These are phyloP conservation scores for Calocybe gambosa DNA, from an alignment of 1,284 basidiomycete species.

Conservation along the genomic window DNA sequence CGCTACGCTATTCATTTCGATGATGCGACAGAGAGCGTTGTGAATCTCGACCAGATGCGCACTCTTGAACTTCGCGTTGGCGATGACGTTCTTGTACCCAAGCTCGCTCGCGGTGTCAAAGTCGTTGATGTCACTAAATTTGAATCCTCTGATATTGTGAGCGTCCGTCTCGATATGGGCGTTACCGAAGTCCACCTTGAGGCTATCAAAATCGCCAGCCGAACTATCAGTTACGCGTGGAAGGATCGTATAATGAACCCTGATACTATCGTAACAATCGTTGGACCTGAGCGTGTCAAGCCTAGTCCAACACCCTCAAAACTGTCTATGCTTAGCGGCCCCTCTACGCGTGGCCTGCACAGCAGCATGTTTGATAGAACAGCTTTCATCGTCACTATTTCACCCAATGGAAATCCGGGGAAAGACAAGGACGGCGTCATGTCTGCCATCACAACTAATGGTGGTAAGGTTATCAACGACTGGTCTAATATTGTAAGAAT, in stretches of 20 bases:
- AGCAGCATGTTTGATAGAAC: conserved; percentile 38
- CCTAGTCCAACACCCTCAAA: conserved; percentile 43
- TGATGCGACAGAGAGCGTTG: conserved; percentile 40
- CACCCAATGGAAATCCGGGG: conserved; percentile 26
- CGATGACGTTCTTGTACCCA: conserved; percentile 45
- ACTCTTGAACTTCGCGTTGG: conserved; percentile 41
- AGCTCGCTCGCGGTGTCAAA: conserved; percentile 22
- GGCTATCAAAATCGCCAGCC: conserved; percentile 41
- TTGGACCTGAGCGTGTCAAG: conserved; percentile 22
- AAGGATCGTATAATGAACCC: conserved; percentile 38
- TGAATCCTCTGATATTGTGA: conserved; percentile 29
- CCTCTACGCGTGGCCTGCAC: conserved; percentile 24
- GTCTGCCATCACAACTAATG: conserved; percentile 42
- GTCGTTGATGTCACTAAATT: conserved; percentile 30
- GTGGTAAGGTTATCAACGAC: conserved; percentile 59
- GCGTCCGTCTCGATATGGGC: conserved; percentile 35
- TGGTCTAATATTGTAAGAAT: conserved; percentile 64
- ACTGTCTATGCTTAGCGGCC: conserved; percentile 20
- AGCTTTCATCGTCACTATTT: conserved; percentile 45
- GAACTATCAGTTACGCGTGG: conserved; percentile 46
- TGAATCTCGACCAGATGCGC: conserved; percentile 52
- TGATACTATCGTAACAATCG: conserved; percentile 36
- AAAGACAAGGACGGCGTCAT: conserved; percentile 36
- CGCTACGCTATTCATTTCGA: conserved; percentile 54
- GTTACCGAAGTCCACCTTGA: conserved; percentile 26